Evolutionary conservation across 2,329 filamentous ascomycete species (phyloP).

Genomic region (Teratosphaeria viscida): DNA sequence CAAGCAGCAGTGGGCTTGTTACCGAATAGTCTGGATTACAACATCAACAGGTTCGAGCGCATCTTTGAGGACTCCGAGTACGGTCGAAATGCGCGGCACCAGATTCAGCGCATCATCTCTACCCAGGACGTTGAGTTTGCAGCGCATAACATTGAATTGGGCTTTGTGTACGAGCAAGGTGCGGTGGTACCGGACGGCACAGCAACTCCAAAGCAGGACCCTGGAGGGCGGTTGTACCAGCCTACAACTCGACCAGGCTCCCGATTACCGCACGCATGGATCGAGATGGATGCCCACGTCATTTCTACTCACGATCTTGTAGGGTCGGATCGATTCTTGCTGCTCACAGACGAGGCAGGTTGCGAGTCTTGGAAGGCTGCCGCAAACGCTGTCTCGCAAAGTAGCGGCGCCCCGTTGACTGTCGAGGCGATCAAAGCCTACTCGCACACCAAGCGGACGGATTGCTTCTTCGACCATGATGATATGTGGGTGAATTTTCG

Average conservation of each 20-base stretch:
- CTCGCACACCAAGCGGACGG: neutral
- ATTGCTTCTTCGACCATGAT: neutral
- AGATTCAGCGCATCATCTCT: neutral
- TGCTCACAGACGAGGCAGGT: neutral
- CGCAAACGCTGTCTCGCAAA: neutral
- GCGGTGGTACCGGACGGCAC: neutral
- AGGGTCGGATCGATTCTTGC: neutral
- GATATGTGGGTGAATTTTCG: neutral
- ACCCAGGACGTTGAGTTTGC: neutral
- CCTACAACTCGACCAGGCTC: neutral
- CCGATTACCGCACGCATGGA: neutral
- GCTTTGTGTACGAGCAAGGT: neutral
- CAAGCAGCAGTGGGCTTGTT: neutral
- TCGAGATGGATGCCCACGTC: neutral
- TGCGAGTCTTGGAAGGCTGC: neutral
- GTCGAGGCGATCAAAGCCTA: neutral
- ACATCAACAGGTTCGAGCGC: neutral
- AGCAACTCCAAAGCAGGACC: neutral
- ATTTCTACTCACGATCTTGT: neutral
- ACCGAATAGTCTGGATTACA: neutral
- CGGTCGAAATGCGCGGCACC: neutral
- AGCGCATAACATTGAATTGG: neutral
- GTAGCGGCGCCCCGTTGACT: neutral
- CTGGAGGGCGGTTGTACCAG: neutral
- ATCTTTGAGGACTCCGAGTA: neutral